Conservation (phyloP, 352 stramenopile species). For the Phytopythium litorale region DNA sequence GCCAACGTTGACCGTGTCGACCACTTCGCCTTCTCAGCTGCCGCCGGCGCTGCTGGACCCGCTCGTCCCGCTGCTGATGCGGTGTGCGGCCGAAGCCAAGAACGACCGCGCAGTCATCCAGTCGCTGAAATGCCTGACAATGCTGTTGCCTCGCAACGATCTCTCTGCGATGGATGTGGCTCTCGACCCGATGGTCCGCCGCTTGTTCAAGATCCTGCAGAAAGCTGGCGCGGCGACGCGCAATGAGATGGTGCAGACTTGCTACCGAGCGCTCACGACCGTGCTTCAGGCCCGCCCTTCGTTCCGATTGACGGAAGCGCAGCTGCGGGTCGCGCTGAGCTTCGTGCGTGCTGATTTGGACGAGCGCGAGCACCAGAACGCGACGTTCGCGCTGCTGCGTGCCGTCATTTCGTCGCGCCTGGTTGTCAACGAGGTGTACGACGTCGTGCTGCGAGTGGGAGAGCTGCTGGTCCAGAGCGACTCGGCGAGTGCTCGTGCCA, state of each 20-base stretch:
- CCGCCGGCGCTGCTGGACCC: conserved; percentile 84
- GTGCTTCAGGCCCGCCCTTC: conserved; percentile 73
- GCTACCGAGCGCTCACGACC: conserved; percentile 92
- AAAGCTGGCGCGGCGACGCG: conserved; percentile 88
- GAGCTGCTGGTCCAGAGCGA: conserved; percentile 94
- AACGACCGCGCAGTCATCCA: conserved; percentile 91
- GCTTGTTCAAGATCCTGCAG: conserved; percentile 91
- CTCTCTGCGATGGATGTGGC: conserved; percentile 87
- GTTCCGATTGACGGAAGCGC: conserved; percentile 59
- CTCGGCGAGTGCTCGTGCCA: conserved; percentile 77
- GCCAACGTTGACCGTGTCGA: conserved; percentile 10
- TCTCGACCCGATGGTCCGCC: conserved; percentile 79
- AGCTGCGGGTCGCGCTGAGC: conserved; percentile 87
- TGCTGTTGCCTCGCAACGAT: conserved; percentile 81
- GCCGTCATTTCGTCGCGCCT: conserved; percentile 88
- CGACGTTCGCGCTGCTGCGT: conserved; percentile 93
- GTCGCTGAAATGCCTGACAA: conserved; percentile 90
- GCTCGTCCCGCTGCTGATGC: conserved; percentile 90
- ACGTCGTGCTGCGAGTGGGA: conserved; percentile 93
- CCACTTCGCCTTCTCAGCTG: conserved; percentile 19
- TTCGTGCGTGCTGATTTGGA: conserved; percentile 91
- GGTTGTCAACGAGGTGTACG: conserved; percentile 94
- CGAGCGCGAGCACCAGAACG: conserved; percentile 94
- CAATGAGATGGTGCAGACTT: conserved; percentile 95
- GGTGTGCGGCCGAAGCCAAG: conserved; percentile 89